Conservation (phyloP, 495 filamentous ascomycete species). For the Neurospora africana region DNA sequence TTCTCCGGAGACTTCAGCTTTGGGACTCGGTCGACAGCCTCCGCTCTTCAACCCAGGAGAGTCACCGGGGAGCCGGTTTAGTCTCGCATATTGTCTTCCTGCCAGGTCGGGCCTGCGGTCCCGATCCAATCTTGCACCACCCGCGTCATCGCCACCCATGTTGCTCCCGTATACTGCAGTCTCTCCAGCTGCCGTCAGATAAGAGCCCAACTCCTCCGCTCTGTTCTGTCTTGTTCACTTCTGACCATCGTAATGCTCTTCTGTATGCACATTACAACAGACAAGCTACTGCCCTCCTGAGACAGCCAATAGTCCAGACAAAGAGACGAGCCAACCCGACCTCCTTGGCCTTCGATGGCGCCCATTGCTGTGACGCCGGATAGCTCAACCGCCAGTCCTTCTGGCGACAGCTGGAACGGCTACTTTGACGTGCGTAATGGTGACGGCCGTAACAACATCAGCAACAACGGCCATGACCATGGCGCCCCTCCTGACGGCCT, state of each 20-base stretch:
- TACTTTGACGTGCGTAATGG: slow-evolving; percentile 16
- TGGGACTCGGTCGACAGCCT: neutral
- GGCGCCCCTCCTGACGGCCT: slow-evolving; percentile 2
- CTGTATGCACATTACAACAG: neutral
- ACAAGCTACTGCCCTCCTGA: neutral
- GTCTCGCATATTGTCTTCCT: slow-evolving; percentile 16
- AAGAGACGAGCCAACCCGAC: neutral
- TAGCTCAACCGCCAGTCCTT: slow-evolving; percentile 24
- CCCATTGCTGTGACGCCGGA: slow-evolving; percentile 33
- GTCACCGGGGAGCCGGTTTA: neutral
- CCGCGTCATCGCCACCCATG: neutral
- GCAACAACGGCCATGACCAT: slow-evolving; percentile 27
- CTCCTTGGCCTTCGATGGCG: slow-evolving; percentile 21
- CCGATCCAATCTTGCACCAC: neutral
- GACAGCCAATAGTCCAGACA: neutral
- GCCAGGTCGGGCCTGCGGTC: slow-evolving; percentile 6
- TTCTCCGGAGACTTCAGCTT: neutral
- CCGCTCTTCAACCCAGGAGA: neutral
- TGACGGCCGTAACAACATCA: slow-evolving; percentile 26
- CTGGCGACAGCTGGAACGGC: slow-evolving; percentile 19
- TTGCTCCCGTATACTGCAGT: neutral
- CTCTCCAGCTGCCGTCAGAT: neutral
- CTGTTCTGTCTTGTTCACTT: neutral
- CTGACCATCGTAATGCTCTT: neutral
- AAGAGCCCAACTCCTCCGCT: neutral